A percentile compares a stretch with the other conserved stretches of the same genome.
Conservation (phyloP, 306 rosid genomes). For the Arachis hypogaea region DNA sequence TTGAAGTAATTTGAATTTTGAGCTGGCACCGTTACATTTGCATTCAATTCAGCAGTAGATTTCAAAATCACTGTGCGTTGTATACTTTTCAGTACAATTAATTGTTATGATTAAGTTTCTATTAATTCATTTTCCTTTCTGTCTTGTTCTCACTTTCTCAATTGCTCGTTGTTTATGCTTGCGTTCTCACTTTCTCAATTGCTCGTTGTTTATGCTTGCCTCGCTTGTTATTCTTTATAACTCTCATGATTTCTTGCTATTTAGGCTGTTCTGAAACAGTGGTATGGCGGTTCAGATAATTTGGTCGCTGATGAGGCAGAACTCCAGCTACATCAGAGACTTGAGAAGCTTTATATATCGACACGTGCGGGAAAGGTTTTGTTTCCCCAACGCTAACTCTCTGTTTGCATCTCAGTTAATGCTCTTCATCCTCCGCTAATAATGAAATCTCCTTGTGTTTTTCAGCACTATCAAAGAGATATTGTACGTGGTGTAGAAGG, state of each 20-base stretch:
- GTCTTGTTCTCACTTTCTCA: neutral
- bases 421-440: slow-evolving; percentile 15
- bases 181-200: neutral
- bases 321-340: slow-evolving; percentile 74
- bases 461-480: slow-evolving; percentile 96
- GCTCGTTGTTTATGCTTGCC: neutral
- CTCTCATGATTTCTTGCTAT: slow-evolving; percentile 20
- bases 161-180: neutral
- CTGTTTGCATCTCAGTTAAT: slow-evolving; percentile 9
- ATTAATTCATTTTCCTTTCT: neutral
- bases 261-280: slow-evolving; percentile 91
- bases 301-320: slow-evolving; percentile 75
- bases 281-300: slow-evolving; percentile 91
- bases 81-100: neutral
- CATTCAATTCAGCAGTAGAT: slow-evolving; percentile 9
- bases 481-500: slow-evolving; percentile 96
- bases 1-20: slow-evolving; percentile 15
- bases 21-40: slow-evolving; percentile 26
- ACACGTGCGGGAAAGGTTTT: slow-evolving; percentile 95
- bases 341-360: slow-evolving; percentile 89
- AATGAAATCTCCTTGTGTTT: slow-evolving; percentile 29
- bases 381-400: slow-evolving; percentile 29
- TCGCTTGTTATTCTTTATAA: slow-evolving; percentile 33
- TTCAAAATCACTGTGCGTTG: slow-evolving; percentile 9
- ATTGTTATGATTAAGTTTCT: neutral